Percentiles rank a stretch among this genome's conserved stretches.
Evolutionary conservation across 768 basidiomycete genomes (phyloP).

Genomic region (Xerocomellus chrysenteron): DNA sequence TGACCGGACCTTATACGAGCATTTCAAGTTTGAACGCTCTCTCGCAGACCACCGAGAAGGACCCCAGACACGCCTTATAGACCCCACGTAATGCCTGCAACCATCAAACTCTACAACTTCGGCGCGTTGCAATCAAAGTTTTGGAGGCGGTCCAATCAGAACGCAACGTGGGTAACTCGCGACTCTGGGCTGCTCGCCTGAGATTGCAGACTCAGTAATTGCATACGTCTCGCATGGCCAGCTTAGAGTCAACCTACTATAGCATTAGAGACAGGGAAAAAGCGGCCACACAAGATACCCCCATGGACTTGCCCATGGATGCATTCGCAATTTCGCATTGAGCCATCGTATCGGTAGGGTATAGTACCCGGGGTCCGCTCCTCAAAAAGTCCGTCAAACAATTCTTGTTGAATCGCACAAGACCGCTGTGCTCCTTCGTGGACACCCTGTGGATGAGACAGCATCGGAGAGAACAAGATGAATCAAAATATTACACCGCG

Average conservation of each 20-base stretch:
- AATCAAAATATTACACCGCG: slow-evolving; percentile 15
- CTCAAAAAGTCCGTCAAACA: slow-evolving; percentile 39
- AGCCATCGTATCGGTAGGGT: background rate
- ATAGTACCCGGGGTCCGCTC: slow-evolving; percentile 18
- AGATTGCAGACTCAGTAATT: background rate
- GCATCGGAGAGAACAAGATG: slow-evolving; percentile 4
- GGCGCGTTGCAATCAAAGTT: background rate
- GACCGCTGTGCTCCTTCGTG: background rate
- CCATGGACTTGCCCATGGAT: background rate
- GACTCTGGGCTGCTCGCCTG: slow-evolving; percentile 1
- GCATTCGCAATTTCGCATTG: background rate
- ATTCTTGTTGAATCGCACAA: slow-evolving; percentile 24
- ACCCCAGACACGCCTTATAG: slow-evolving; percentile 31
- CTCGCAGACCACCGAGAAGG: slow-evolving; percentile 19
- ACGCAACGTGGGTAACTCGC: slow-evolving; percentile 7
- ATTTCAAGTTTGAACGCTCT: slow-evolving; percentile 24
- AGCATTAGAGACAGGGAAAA: background rate
- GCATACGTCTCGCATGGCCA: slow-evolving; percentile 6
- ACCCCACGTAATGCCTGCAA: slow-evolving; percentile 17
- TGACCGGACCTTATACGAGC: slow-evolving; percentile 60
- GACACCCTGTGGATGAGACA: slow-evolving; percentile 14
- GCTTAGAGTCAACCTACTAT: slow-evolving; percentile 5
- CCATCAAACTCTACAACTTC: background rate
- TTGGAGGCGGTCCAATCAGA: background rate
- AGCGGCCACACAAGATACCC: background rate